Conservation (phyloP, 1,284 basidiomycete genomes). For the Fomitopsis betulina region DNA sequence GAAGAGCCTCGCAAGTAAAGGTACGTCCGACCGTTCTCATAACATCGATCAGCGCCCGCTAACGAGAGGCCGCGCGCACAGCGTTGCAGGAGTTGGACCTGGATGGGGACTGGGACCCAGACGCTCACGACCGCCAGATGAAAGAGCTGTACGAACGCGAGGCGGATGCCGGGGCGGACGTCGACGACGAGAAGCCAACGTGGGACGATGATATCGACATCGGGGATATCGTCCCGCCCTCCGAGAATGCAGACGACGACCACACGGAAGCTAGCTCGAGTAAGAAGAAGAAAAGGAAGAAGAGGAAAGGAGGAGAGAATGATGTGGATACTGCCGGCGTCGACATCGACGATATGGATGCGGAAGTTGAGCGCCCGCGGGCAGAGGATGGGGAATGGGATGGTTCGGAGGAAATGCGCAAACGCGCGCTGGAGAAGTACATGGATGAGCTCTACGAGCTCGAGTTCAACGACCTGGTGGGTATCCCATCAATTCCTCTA, state of each 20-base stretch:
- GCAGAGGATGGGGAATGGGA: slow-evolving; percentile 66
- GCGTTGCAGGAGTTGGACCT: slow-evolving; percentile 64
- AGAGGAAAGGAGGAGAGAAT: slow-evolving; percentile 32
- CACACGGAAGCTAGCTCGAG: slow-evolving; percentile 33
- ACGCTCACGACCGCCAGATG: slow-evolving; percentile 78
- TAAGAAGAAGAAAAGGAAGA: slow-evolving; percentile 49
- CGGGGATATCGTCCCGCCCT: slow-evolving; percentile 50
- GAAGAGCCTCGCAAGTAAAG: slow-evolving; percentile 39
- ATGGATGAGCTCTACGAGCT: slow-evolving; percentile 89
- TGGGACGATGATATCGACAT: slow-evolving; percentile 92
- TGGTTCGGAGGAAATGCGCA: slow-evolving; percentile 84
- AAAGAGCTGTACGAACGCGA: slow-evolving; percentile 63
- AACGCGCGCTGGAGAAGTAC: slow-evolving; percentile 76
- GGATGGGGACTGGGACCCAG: slow-evolving; percentile 82
- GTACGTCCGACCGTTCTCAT: slow-evolving; percentile 26
- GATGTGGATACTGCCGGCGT: slow-evolving; percentile 45
- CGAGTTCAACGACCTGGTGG: slow-evolving; percentile 94
- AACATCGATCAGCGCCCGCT: background rate
- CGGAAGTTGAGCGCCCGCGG: slow-evolving; percentile 41
- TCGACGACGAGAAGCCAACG: slow-evolving; percentile 68
- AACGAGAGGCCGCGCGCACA: slow-evolving; percentile 16
- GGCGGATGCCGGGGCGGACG: slow-evolving; percentile 31
- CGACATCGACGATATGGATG: slow-evolving; percentile 72
- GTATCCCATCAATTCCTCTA: slow-evolving; percentile 23
- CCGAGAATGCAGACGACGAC: slow-evolving; percentile 43